Evolutionary conservation across 306 rosid genomes (phyloP).

Genomic region (Lathyrus aphaca): DNA sequence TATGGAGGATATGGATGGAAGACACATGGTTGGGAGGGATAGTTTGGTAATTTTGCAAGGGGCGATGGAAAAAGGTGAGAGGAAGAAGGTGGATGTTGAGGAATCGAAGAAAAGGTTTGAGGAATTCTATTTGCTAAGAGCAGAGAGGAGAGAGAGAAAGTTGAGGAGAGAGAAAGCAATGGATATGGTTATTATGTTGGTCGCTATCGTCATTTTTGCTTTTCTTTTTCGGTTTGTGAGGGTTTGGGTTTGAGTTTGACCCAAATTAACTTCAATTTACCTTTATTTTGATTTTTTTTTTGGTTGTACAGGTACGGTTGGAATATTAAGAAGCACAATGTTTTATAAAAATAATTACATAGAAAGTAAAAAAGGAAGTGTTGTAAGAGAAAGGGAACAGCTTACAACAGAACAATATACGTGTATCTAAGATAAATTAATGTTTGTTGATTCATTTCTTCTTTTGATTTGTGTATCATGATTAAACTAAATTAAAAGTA

Average conservation of each 20-base stretch:
- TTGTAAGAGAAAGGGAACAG: not conserved
- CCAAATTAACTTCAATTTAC: not conserved
- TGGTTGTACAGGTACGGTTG: not conserved
- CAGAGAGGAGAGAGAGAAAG: slow-evolving; percentile 47
- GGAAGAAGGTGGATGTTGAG: slow-evolving; percentile 38
- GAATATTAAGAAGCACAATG: not conserved
- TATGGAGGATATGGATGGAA: slow-evolving; percentile 75
- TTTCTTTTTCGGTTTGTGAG: slow-evolving; percentile 48
- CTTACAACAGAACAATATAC: not conserved
- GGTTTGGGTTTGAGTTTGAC: slow-evolving; percentile 23
- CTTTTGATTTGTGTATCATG: not conserved
- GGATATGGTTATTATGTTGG: slow-evolving; percentile 53
- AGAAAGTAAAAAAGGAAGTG: not conserved
- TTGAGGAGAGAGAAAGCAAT: slow-evolving; percentile 52
- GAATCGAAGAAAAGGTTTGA: slow-evolving; percentile 50
- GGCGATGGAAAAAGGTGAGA: slow-evolving; percentile 58
- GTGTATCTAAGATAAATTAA: not conserved
- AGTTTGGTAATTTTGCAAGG: slow-evolving; percentile 56
- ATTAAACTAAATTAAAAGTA: not conserved
- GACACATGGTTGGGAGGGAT: slow-evolving; percentile 64
- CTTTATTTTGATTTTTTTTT: not conserved
- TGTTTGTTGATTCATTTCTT: slow-evolving; percentile 2
- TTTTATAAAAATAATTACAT: not conserved
- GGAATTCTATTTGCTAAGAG: slow-evolving; percentile 47
- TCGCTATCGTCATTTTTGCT: slow-evolving; percentile 47